These are phyloP conservation scores for Cyclostephanos tholiformis DNA, from an alignment of 108 stramenopile genomes.

Conservation along the genomic window DNA sequence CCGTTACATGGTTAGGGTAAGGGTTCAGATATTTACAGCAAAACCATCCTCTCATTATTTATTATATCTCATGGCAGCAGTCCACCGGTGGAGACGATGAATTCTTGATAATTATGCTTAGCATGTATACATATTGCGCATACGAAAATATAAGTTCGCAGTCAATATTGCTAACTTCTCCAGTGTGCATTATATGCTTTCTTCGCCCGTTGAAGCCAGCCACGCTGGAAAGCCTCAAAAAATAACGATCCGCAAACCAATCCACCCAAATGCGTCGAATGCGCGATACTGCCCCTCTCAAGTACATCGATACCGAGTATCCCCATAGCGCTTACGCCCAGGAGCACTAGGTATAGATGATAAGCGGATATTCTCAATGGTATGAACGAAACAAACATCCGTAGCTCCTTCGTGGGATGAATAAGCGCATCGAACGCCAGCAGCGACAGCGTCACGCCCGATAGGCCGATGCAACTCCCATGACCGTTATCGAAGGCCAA, in stretches of 20 bases:
- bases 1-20: too few species aligned
- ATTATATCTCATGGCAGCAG: too few species aligned
- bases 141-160: too few species aligned
- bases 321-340: constrained; percentile 51
- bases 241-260: constrained; percentile 68
- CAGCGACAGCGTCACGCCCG: constrained; percentile 68
- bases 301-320: constrained; percentile 29
- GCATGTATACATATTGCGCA: background rate
- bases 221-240: constrained; percentile 60
- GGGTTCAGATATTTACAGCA: too few species aligned
- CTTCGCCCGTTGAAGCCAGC: constrained; percentile 20
- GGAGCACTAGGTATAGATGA: constrained; percentile 48
- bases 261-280: constrained; percentile 80
- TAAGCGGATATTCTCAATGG: constrained; percentile 63
- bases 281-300: constrained; percentile 53
- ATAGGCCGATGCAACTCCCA: constrained; percentile 67
- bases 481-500: constrained; percentile 27
- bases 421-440: constrained; percentile 61
- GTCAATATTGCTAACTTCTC: too few species aligned
- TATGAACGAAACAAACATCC: constrained; percentile 57
- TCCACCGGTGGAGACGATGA: too few species aligned
- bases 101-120: background rate
- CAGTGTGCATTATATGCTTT: constrained; percentile 11
- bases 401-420: constrained; percentile 51
- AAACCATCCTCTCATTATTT: too few species aligned